phyloP scores from a whole-genome alignment of 371 early-diverging fungal species.

The Cokeromyces recurvatus region DNA sequence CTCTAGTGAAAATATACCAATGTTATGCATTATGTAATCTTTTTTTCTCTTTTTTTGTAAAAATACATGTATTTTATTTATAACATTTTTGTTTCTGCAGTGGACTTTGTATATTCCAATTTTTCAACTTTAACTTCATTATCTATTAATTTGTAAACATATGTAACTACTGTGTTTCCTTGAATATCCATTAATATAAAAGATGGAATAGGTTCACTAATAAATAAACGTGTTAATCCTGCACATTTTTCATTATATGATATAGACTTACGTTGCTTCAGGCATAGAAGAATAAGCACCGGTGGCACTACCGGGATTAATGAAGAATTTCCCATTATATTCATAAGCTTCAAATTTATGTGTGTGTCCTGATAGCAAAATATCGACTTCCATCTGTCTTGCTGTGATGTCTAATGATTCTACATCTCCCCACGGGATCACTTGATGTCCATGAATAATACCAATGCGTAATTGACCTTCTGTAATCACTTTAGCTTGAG shows the following conservation, averaged over 20 bases:
- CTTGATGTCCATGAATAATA: constrained; percentile 84
- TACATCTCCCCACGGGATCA: constrained; percentile 86
- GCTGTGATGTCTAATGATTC: constrained; percentile 77
- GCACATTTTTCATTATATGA: not conserved
- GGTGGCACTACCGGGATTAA: constrained; percentile 94
- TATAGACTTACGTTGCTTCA: constrained; percentile 30
- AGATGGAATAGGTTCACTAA: constrained; percentile 69
- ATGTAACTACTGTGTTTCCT: constrained; percentile 69
- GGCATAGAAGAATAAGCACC: constrained; percentile 68
- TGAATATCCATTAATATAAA: constrained; percentile 96
- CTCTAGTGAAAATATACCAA: too few relatives aligned
- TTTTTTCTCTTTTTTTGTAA: too few relatives aligned
- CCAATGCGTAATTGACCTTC: constrained; percentile 80
- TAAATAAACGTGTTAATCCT: too few relatives aligned
- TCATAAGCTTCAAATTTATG: constrained; percentile 90
- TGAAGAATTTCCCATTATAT: constrained; percentile 82
- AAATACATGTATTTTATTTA: too few relatives aligned
- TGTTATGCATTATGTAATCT: too few relatives aligned
- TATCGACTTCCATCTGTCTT: constrained; percentile 88
- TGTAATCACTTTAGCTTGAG: constrained; percentile 65
- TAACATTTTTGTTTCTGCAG: too few relatives aligned
- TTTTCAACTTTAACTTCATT: constrained; percentile 92
- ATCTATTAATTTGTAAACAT: constrained; percentile 89
- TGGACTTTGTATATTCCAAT: constrained; percentile 80
- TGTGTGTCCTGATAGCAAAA: constrained; percentile 84